Percentiles rank a stretch among this genome's conserved stretches.
Conservation (phyloP, 768 basidiomycete genomes). For the Lepiota brunneoincarnata region DNA sequence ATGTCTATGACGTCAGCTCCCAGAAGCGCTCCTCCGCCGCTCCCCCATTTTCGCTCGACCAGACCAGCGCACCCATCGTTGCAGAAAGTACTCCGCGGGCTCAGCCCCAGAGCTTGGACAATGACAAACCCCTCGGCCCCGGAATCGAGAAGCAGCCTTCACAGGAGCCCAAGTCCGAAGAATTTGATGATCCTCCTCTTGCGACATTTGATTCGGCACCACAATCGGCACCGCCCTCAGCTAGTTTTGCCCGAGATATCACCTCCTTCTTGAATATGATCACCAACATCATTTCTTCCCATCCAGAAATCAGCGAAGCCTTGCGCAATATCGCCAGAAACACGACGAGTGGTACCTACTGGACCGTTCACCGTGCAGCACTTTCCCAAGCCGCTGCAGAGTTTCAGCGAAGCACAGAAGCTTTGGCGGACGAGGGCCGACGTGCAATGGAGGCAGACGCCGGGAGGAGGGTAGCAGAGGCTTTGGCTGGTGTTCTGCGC, state of each 20-base stretch:
- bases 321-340: slow-evolving; percentile 65
- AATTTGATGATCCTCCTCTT: slow-evolving; percentile 35
- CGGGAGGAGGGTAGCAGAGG: slow-evolving; percentile 57
- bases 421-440: slow-evolving; percentile 42
- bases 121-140: slow-evolving; percentile 1
- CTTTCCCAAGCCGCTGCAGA: slow-evolving; percentile 57
- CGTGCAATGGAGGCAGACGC: slow-evolving; percentile 63
- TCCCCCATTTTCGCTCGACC: slow-evolving; percentile 3
- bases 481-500: slow-evolving; percentile 57
- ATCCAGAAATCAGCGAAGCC: slow-evolving; percentile 71
- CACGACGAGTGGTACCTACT: slow-evolving; percentile 64
- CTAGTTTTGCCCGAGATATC: slow-evolving; percentile 63
- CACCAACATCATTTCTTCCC: slow-evolving; percentile 51
- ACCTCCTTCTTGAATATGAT: slow-evolving; percentile 58
- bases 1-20: slow-evolving; percentile 45
- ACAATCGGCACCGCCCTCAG: slow-evolving; percentile 24
- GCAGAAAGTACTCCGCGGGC: slow-evolving; percentile 38
- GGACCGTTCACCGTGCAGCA: slow-evolving; percentile 58
- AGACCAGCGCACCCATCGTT: slow-evolving; percentile 8
- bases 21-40: slow-evolving; percentile 4
- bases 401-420: slow-evolving; percentile 43
- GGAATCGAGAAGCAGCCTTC: not conserved
- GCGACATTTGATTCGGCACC: slow-evolving; percentile 39
- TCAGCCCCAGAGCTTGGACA: slow-evolving; percentile 15
- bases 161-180: slow-evolving; percentile 10